Percentiles rank a stretch among this genome's conserved stretches.
phyloP scores from a whole-genome alignment of 140 eudicot species.

The Bidens hawaiensis region DNA sequence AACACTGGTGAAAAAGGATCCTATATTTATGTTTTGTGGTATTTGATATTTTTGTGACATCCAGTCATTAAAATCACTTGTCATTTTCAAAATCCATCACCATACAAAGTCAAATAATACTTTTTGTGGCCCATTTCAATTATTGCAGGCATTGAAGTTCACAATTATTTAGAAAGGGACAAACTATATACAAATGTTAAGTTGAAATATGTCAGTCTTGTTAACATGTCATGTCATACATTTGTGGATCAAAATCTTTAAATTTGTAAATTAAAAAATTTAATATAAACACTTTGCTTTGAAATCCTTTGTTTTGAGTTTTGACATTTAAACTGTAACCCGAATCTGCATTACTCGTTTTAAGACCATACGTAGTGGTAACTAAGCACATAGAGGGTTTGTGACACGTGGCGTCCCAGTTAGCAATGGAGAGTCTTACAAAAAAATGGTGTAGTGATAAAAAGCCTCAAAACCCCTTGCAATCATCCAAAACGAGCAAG shows the following conservation, averaged over 20 bases:
- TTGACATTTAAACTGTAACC: not conserved
- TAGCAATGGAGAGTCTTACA: too few species aligned
- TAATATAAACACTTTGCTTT: not conserved
- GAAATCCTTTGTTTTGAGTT: not conserved
- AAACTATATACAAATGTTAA: not conserved
- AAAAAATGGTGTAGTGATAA: too few species aligned
- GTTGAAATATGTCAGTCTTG: not conserved
- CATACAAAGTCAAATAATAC: too few species aligned
- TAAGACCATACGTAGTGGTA: too few species aligned
- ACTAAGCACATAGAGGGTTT: too few species aligned
- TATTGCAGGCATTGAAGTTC: not conserved
- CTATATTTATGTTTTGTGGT: not conserved
- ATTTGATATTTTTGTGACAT: not conserved
- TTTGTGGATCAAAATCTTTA: too few species aligned
- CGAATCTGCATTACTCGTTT: not conserved
- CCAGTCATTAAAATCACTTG: not conserved
- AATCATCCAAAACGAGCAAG: too few species aligned
- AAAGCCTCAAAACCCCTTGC: too few species aligned
- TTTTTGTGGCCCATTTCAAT: not conserved
- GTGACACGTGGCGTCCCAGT: too few species aligned
- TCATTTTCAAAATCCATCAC: not conserved
- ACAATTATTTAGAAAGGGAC: not conserved
- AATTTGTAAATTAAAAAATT: too few species aligned
- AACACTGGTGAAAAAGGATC: not conserved
- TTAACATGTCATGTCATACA: not conserved